Percentiles rank a stretch among this genome's conserved stretches.
Evolutionary conservation across 495 filamentous ascomycete genomes (phyloP).

Genomic region (Podospora pseudopauciseta): DNA sequence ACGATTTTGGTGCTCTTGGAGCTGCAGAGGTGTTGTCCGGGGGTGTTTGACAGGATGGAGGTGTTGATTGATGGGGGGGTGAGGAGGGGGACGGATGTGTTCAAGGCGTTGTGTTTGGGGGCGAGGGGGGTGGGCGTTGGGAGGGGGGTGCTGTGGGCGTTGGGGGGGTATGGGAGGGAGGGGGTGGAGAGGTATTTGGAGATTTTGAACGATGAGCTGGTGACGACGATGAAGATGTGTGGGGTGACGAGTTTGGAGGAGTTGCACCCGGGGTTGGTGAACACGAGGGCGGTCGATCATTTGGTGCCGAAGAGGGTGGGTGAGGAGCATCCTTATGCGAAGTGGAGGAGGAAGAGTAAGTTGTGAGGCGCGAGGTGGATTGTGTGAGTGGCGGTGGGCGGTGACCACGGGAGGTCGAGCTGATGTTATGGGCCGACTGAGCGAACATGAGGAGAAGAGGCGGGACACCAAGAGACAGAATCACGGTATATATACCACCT

Average conservation of each 20-base stretch:
- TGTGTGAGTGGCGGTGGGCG: too few species aligned
- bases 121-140: conserved; percentile 63
- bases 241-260: conserved; percentile 70
- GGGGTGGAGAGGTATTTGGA: conserved; percentile 65
- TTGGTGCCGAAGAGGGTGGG: conserved; percentile 50
- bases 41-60: conserved; percentile 60
- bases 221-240: conserved; percentile 74
- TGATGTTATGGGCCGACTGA: too few species aligned
- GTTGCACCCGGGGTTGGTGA: conserved; percentile 63
- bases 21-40: conserved; percentile 55
- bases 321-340: conserved; percentile 62
- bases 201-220: conserved; percentile 71
- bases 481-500: neutral
- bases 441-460: too few species aligned
- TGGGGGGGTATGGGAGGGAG: conserved; percentile 65
- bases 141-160: conserved; percentile 56
- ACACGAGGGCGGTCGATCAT: conserved; percentile 69
- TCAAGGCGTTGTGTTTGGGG: conserved; percentile 65
- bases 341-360: conserved; percentile 39
- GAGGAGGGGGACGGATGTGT: conserved; percentile 60
- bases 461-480: neutral
- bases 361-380: neutral
- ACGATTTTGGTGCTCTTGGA: conserved; percentile 62
- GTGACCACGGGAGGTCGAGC: neutral
- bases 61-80: conserved; percentile 68